Percentiles rank a stretch among this genome's conserved stretches.
Conservation (phyloP, 495 filamentous ascomycete species). For the Aspergillus conjunctus region DNA sequence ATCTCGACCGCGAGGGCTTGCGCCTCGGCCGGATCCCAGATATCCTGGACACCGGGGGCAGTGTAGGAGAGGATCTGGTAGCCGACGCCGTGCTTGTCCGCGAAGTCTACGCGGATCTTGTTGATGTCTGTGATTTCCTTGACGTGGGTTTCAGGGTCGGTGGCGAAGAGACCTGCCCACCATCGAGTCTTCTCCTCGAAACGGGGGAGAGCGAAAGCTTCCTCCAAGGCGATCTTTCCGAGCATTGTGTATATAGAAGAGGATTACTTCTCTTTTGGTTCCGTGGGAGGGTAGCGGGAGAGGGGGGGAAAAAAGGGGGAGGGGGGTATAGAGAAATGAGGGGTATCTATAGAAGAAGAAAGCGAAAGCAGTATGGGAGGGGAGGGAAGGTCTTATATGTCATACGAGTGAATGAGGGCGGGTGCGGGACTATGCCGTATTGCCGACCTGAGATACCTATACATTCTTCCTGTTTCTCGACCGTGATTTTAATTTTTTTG, state of each 20-base stretch:
- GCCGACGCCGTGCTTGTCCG: slow-evolving; percentile 61
- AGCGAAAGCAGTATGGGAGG: neutral
- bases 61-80: slow-evolving; percentile 61
- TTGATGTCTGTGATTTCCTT: slow-evolving; percentile 54
- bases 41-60: slow-evolving; percentile 61
- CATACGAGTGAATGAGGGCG: neutral
- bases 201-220: slow-evolving; percentile 52
- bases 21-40: slow-evolving; percentile 49
- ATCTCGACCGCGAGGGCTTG: slow-evolving; percentile 50
- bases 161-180: slow-evolving; percentile 50
- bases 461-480: neutral
- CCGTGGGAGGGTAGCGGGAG: neutral
- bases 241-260: slow-evolving; percentile 41
- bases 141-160: slow-evolving; percentile 44
- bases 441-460: neutral
- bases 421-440: neutral
- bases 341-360: neutral
- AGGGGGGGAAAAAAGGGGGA: neutral
- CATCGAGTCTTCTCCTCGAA: slow-evolving; percentile 51
- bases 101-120: slow-evolving; percentile 50
- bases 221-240: slow-evolving; percentile 55
- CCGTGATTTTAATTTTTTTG: neutral
- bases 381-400: neutral
- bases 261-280: neutral
- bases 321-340: slow-evolving; percentile 19